Base-by-base conservation (phyloP, 106 monocot species). In the Platanthera zijinensis region DNA sequence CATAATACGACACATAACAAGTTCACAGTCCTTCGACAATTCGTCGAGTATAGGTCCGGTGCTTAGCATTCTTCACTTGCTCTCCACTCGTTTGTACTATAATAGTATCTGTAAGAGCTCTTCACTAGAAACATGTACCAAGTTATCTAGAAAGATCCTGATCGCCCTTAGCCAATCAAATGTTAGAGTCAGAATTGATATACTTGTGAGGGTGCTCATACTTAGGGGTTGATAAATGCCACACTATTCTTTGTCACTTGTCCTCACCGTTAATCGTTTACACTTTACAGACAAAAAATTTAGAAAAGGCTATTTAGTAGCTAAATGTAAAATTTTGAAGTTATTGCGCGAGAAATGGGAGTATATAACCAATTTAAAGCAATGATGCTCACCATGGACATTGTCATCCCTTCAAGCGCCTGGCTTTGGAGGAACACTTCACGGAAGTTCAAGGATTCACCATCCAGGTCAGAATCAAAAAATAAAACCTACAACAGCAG, bases 361-460 rank as follows among this genome's bases (percentile, higher is more conserved):
- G 69, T 12, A 67, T 69, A 19, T 12, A 48, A n/a, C 48, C 6
- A 51, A 72, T 5, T 49, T 50, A 72, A 25, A 7, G 63, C 21
- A 19, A 3, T 21, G 19, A 39, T 5, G 76, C 84, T 81, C 76
- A 90, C 90, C 87, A 90, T 90, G 69, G 90, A 87, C 69, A 90
- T 80, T 74, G 77, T 83, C 12, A 90, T 70, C 70, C 90, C 87
- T 85, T 90, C 90, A 57, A 90, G 82, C 56, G 90, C 90, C 79
- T 90, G 87, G 72, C 90, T 90, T 80, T 85, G 82, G 72, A 87
- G 81, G 81, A 90, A 90, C 0, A 90, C 87, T 74, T 90, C 85
- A 51, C 75, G 83, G 53, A 90, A 90, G 80, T 85, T 90, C 83
- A 85, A 72, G n/a, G 83, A 82, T 72, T 85, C 85, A 72, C 85